Percentiles rank a stretch among this genome's conserved stretches.
These are phyloP conservation scores for Aspergillus piperis DNA, from an alignment of 2,329 filamentous ascomycete species.

Conservation along the genomic window DNA sequence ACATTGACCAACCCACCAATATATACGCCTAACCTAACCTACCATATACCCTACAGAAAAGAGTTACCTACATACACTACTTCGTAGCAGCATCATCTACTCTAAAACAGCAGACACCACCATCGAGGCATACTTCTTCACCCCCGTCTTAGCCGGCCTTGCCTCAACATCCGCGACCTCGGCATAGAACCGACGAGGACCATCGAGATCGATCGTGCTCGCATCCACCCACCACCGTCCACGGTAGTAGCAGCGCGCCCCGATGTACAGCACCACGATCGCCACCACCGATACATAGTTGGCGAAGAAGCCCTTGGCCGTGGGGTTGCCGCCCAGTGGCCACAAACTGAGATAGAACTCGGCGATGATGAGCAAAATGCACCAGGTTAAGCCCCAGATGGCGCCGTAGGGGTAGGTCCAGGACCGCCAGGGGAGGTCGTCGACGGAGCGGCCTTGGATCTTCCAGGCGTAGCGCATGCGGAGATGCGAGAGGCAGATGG, in stretches of 20 bases:
- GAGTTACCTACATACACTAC: not conserved
- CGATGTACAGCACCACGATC: constrained; percentile 46
- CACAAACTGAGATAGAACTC: constrained; percentile 53
- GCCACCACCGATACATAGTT: constrained; percentile 50
- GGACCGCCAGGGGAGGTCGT: constrained; percentile 47
- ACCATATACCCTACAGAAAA: not conserved
- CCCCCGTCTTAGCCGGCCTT: constrained; percentile 8
- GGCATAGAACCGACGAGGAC: constrained; percentile 16
- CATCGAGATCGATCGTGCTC: constrained; percentile 39
- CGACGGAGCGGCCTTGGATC: constrained; percentile 38
- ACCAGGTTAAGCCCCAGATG: constrained; percentile 49
- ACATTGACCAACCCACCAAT: not conserved
- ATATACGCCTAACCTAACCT: not conserved
- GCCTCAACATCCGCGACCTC: constrained; percentile 19
- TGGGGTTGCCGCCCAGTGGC: constrained; percentile 40
- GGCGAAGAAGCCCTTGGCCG: constrained; percentile 49
- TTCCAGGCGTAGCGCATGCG: constrained; percentile 48
- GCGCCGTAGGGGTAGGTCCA: constrained; percentile 49
- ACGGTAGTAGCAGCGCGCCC: constrained; percentile 44
- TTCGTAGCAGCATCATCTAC: not conserved
- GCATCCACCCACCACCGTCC: constrained; percentile 39
- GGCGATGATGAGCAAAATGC: constrained; percentile 48
- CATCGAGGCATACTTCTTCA: constrained; percentile 7
- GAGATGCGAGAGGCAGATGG: constrained; percentile 48
- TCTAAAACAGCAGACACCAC: constrained; percentile 7